A percentile compares a stretch with the other conserved stretches of the same genome.
phyloP scores from a whole-genome alignment of 1,284 basidiomycete genomes.

The Cryptococcus maquisensis region DNA sequence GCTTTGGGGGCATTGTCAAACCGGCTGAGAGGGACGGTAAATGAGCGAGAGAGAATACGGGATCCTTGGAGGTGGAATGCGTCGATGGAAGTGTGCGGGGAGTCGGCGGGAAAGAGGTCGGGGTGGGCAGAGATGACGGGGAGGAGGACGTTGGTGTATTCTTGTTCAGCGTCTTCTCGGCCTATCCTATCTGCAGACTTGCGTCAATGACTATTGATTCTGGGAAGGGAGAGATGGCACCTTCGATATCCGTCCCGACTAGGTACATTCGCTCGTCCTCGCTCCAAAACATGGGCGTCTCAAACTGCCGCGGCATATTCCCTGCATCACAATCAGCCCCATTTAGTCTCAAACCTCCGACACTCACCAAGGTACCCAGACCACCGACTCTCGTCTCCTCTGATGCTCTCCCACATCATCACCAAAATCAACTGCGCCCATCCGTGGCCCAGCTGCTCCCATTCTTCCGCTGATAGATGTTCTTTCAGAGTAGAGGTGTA shows the following conservation, averaged over 20 bases:
- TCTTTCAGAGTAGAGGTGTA: conserved; percentile 60
- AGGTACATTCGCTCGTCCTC: conserved; percentile 70
- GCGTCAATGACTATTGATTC: neutral
- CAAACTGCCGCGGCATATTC: conserved; percentile 66
- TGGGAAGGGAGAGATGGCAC: conserved; percentile 53
- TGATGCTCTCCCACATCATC: conserved; percentile 88
- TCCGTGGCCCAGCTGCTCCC: conserved; percentile 64
- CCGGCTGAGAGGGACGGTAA: conserved; percentile 35
- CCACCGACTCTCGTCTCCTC: conserved; percentile 62
- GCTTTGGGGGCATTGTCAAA: conserved; percentile 8
- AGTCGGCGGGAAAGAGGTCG: conserved; percentile 62
- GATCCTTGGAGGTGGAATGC: conserved; percentile 88
- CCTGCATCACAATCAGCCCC: conserved; percentile 13
- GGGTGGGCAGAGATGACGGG: conserved; percentile 66
- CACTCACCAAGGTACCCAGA: conserved; percentile 63
- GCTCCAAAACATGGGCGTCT: conserved; percentile 95
- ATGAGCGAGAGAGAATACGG: conserved; percentile 75
- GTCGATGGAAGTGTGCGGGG: conserved; percentile 63
- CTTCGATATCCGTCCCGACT: conserved; percentile 75
- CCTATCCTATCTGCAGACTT: conserved; percentile 72
- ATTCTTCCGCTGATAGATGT: conserved; percentile 55
- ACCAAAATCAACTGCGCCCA: conserved; percentile 87
- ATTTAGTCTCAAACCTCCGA: neutral
- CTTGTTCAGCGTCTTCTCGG: conserved; percentile 70
- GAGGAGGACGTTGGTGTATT: conserved; percentile 63